Base-by-base conservation (phyloP, 164 flowering plant species). In the Annona squamosa region DNA sequence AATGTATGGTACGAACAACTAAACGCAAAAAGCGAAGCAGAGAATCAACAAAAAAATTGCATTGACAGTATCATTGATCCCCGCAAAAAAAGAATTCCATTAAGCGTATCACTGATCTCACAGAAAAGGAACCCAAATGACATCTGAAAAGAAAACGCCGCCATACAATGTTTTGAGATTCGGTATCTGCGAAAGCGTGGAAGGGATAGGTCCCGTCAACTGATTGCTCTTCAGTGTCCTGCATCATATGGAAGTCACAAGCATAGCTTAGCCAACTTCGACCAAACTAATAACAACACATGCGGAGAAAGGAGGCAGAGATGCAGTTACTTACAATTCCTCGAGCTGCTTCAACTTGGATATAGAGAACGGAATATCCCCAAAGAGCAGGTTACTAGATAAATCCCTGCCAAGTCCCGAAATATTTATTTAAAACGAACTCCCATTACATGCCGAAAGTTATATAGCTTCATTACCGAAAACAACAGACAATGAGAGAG, bases 131-230 rank as follows among this genome's bases (percentile, higher is more conserved):
- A 42, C 64, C 3, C 42, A 64, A 57, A 48, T 26, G 37, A 26
- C 37, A 26, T 26, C 37, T 26, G 37, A 26, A 26, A 26, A 26
- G 37, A 26, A 26, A 26, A 26, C 37, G 37, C 37, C 37, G 37
- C 68, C 93, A 83, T 57, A 94, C 98, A 94, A 81, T 1, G 87
- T 89, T 65, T 90, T 94, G 52, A 94, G 85, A 74, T 90, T 92
- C 1, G 98, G 97, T 75, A 91, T 87, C 76, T 92, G 99, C 0
- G 97, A 87, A 61, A 94, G 74, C 2, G 95, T 94, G 3, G 99
- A 86, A 64, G 99, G 97, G n/a, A 94, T 92, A 1, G 97, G 95
- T 52, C 99, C 99, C 3, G 89, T 81, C 68, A 94, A 82, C 74
- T 88, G 88, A 73, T 94, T 94, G 84, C 87, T 86, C 85, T 90